Evolutionary conservation across 2,329 filamentous ascomycete species (phyloP).

Genomic region (Ophiostoma piceae): DNA sequence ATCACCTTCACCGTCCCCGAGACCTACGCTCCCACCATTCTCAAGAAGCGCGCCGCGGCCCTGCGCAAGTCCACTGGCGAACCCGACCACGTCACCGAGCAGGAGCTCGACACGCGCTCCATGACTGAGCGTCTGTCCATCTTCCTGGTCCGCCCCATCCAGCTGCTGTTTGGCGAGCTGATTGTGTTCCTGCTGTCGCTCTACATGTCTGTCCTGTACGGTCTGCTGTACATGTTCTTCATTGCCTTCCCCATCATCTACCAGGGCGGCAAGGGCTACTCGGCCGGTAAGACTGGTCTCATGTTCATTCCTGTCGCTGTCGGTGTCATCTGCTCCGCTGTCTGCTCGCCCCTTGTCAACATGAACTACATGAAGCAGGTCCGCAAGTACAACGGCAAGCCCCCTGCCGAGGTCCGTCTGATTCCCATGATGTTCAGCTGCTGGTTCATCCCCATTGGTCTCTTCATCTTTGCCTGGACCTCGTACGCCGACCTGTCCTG

Average conservation of each 20-base stretch:
- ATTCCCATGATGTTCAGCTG: slow-evolving; percentile 78
- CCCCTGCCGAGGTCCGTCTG: slow-evolving; percentile 70
- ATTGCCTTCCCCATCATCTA: slow-evolving; percentile 67
- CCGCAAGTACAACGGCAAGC: slow-evolving; percentile 60
- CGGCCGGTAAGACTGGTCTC: slow-evolving; percentile 66
- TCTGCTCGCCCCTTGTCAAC: slow-evolving; percentile 68
- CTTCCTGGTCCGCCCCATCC: slow-evolving; percentile 77
- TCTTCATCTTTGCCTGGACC: slow-evolving; percentile 49
- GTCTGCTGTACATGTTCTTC: slow-evolving; percentile 72
- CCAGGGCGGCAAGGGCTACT: slow-evolving; percentile 73
- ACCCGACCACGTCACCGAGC: slow-evolving; percentile 66
- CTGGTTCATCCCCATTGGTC: slow-evolving; percentile 61
- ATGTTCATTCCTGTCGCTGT: slow-evolving; percentile 84
- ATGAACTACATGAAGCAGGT: slow-evolving; percentile 68
- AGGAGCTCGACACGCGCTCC: slow-evolving; percentile 69
- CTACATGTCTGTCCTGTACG: slow-evolving; percentile 81
- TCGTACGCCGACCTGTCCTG: slow-evolving; percentile 62
- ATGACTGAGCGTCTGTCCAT: slow-evolving; percentile 63
- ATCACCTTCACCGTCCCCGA: slow-evolving; percentile 88
- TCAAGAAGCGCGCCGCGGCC: slow-evolving; percentile 64
- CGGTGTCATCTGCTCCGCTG: slow-evolving; percentile 61
- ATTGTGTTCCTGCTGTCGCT: slow-evolving; percentile 80
- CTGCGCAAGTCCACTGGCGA: slow-evolving; percentile 65
- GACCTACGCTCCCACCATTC: slow-evolving; percentile 77
- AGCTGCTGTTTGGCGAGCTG: slow-evolving; percentile 75